Conservation (phyloP, 306 rosid genomes). For the Cicer arietinum region DNA sequence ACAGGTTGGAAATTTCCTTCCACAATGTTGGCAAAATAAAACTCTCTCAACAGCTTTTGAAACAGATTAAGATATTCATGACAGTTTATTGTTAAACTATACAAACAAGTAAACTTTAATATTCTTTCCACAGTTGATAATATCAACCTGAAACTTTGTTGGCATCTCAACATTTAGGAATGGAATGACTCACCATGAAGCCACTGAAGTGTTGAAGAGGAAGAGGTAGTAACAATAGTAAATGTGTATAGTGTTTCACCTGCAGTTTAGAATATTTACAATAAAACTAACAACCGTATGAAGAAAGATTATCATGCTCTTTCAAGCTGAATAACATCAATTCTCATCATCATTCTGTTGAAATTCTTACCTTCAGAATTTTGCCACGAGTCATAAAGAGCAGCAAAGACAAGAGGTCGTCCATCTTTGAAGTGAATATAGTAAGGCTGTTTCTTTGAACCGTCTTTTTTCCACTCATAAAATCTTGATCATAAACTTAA, state of each 20-base stretch:
- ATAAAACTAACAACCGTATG: constrained; percentile 13
- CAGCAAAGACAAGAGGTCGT: constrained; percentile 86
- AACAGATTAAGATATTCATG: constrained; percentile 5
- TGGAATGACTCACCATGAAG: constrained; percentile 75
- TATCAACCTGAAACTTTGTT: constrained; percentile 31
- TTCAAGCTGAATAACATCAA: background rate
- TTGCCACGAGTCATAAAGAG: constrained; percentile 87
- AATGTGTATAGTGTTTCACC: constrained; percentile 74
- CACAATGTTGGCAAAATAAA: background rate
- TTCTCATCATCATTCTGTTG: constrained; percentile 29
- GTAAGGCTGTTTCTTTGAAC: constrained; percentile 91
- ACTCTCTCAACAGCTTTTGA: constrained; percentile 5
- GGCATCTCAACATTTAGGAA: constrained; percentile 35
- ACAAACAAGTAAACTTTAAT: constrained; percentile 21
- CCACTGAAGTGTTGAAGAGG: constrained; percentile 83
- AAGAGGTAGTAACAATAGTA: constrained; percentile 78
- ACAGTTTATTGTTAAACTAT: constrained; percentile 6
- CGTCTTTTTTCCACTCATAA: constrained; percentile 95
- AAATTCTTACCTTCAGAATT: constrained; percentile 66
- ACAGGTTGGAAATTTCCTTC: background rate
- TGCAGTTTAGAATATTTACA: constrained; percentile 47
- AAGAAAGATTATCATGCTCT: constrained; percentile 17
- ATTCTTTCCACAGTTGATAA: background rate
- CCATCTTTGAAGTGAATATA: constrained; percentile 86
- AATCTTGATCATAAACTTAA: constrained; percentile 54